Evolutionary conservation across 2,329 filamentous ascomycete species (phyloP), one percentile per base, ranked within the genome.

Genomic region (Alternaria sp.): DNA sequence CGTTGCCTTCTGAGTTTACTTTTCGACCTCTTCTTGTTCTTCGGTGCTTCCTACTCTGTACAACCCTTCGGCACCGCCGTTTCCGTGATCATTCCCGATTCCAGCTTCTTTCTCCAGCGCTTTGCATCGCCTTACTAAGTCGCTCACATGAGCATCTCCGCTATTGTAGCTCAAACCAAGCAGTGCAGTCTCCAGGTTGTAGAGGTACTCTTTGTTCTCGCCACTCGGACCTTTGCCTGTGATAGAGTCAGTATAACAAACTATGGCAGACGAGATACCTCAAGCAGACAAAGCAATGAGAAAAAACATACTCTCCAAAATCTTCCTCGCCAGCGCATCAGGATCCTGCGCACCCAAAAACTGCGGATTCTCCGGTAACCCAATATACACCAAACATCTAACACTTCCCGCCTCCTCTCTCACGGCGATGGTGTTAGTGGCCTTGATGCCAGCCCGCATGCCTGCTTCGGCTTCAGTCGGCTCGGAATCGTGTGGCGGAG

Each of bases 331-430:
- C 55, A 98, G 86, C 45, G 83, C 79, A 74, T 93, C 88, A 1
- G 92, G 91, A 58, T 96, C 90, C 77, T 97, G 94, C 0, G 90
- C 89, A 0, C 93, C 93, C 41, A 94, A 85, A 75, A 99, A 99
- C 79, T 98, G 96, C 59, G 93, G 91, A 75, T 99, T 99, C 49
- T 91, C 89, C 0, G 96, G 96, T 3, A 96, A 92, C 21, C 96
- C 96, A 75, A 99, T 98, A 80, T 99, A 99, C 2, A 97, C 93
- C 66, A 97, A 87, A 63, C 87, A 89, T 4, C 43, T 63, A 20
- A 63, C 55, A 41, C 28, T 53, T 8, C 50, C 51, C 26, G 51
- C 43, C 23, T 56, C 58, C 11, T 56, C 12, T 8, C 23, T 20
- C 6, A 63, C 25, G 8, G 51, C 50, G 6, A 33, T 57, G n/a